Evolutionary conservation across 2,329 filamentous ascomycete genomes (phyloP), one percentile per base, ranked within the genome.

Genomic region (Phialocephala sp.): DNA sequence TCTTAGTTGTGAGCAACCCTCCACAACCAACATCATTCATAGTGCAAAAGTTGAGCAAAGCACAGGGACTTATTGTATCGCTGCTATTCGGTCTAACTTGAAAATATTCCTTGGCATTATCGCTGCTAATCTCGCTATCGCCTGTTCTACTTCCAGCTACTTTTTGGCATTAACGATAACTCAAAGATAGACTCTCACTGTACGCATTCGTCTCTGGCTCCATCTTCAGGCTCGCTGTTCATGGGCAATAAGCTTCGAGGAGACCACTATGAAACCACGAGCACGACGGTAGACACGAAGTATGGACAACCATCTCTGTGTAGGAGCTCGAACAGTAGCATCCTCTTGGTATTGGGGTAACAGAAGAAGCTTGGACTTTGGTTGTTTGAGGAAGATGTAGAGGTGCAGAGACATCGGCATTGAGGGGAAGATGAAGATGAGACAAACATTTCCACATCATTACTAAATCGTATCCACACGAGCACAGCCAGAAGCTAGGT

Each of bases 71-170:
- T 67, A 67, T 32, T 67, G 61, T 27, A 62, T 67, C 22, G 65
- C 62, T 12, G 60, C 56, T 43, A 63, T 64, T 22, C 60, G 56
- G 62, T 37, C 43, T 0, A 60, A 64, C 45, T 36, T 56, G 35
- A 56, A 67, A 37, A 36, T 67, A 8, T 43, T 60, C 22, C 22
- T 67, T 8, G 66, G 62, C 12, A 67, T 67, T 18, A 65, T 67
- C 15, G 62, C 59, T 11, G 52, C 66, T n/a, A 67, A 67, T 32
- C 55, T 60, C 8, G 43, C 62, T 4, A 52, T 60, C n/a, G 56
- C 57, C 15, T 47, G 66, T 12, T 59, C 62, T 4, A 60, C 65
- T 32, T 67, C 58, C 52, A 35, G 45, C 41, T 65, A 65, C 18
- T 66, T n/a, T 57, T 57, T 36, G 52, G 56, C 6, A 15, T 36